Percentiles rank a stretch among this genome's conserved stretches.
These are phyloP conservation scores for Tillandsia leiboldiana DNA, from an alignment of 176 grass and related monocot species.

Conservation along the genomic window DNA sequence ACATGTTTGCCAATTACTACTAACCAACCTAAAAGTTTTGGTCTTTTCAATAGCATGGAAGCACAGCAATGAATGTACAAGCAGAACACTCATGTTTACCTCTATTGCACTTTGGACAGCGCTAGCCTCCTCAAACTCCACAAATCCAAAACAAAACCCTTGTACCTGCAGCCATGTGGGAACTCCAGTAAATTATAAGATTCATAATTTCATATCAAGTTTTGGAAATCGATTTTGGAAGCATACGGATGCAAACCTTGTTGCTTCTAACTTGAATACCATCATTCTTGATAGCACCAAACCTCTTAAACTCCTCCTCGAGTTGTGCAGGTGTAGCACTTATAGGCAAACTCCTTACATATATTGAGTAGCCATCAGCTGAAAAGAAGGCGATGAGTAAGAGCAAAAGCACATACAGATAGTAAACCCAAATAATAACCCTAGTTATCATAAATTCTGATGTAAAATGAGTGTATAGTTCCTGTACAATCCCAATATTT, in stretches of 20 bases:
- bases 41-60: too few relatives aligned
- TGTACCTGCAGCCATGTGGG: slow-evolving; percentile 43
- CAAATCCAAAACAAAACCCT: slow-evolving; percentile 95
- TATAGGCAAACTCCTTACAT: slow-evolving; percentile 64
- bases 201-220: too few relatives aligned
- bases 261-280: slow-evolving; percentile 99
- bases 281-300: slow-evolving; percentile 58
- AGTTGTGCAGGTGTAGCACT: slow-evolving; percentile 61
- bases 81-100: slow-evolving; percentile 28
- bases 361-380: slow-evolving; percentile 75
- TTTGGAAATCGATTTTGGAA: too few relatives aligned
- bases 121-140: slow-evolving; percentile 77
- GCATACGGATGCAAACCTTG: slow-evolving; percentile 35
- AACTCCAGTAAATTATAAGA: not conserved
- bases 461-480: too few relatives aligned
- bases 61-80: not conserved
- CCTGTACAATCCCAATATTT: too few relatives aligned
- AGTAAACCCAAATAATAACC: too few relatives aligned
- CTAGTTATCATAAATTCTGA: too few relatives aligned
- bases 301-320: slow-evolving; percentile 83
- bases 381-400: slow-evolving; percentile 12
- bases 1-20: too few relatives aligned
- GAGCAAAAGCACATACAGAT: too few relatives aligned
- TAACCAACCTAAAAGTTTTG: too few relatives aligned
- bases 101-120: slow-evolving; percentile 71